A percentile compares a stretch with the other conserved stretches of the same genome.
Evolutionary conservation across 148 eudicot species (phyloP).

Genomic region (Silene latifolia): DNA sequence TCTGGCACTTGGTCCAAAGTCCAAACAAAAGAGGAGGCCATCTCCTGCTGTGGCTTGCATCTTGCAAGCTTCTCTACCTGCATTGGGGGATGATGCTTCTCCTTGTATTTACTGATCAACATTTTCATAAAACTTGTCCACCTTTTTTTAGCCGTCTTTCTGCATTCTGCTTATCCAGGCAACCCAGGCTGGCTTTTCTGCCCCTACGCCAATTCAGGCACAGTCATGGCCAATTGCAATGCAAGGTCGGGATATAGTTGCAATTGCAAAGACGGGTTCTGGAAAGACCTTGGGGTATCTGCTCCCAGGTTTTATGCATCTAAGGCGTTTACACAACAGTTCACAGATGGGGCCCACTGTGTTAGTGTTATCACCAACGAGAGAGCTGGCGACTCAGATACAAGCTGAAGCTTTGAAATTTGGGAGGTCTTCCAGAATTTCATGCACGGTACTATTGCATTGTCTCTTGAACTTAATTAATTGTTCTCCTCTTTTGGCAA

Average conservation of each 20-base stretch:
- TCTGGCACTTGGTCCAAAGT: constrained; percentile 79
- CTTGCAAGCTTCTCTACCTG: constrained; percentile 57
- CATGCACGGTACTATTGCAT: constrained; percentile 54
- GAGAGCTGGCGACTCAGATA: constrained; percentile 95
- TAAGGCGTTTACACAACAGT: constrained; percentile 57
- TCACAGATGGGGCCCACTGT: constrained; percentile 86
- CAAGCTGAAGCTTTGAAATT: constrained; percentile 92
- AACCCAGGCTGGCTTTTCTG: constrained; percentile 71
- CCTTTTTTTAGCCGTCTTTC: constrained; percentile 31
- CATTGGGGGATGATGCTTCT: constrained; percentile 70
- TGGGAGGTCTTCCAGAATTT: constrained; percentile 60
- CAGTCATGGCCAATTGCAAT: constrained; percentile 91
- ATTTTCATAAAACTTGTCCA: constrained; percentile 23
- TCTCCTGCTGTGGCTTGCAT: constrained; percentile 76
- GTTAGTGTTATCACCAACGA: constrained; percentile 84
- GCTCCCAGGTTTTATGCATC: constrained; percentile 80
- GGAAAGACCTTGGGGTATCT: constrained; percentile 88
- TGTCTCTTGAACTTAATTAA: background rate
- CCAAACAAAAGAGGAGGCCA: constrained; percentile 65
- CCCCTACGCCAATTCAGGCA: constrained; percentile 93
- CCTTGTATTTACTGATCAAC: constrained; percentile 46
- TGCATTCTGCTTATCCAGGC: constrained; percentile 60
- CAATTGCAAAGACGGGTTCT: constrained; percentile 89
- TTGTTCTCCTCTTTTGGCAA: background rate
- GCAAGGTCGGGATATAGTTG: constrained; percentile 75